Evolutionary conservation across 116 monocot species (phyloP).

Genomic region (Iris pallida): DNA sequence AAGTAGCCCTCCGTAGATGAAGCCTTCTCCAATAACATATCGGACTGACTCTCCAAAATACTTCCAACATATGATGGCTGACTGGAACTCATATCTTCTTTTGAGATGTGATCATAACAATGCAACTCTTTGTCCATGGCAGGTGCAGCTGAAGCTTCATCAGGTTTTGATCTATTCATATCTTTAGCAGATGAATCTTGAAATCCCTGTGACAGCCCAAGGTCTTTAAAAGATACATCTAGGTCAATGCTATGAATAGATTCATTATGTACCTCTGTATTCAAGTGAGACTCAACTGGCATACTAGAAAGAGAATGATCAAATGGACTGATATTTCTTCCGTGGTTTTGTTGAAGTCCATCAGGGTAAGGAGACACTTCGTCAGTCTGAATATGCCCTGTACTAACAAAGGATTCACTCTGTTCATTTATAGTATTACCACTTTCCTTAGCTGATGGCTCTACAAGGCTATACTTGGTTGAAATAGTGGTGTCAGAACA

Average conservation of each 20-base stretch:
- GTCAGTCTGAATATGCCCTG: no score
- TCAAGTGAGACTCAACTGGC: slow-evolving; percentile 8
- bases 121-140: background rate
- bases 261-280: background rate
- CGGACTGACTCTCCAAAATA: background rate
- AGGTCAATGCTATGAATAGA: background rate
- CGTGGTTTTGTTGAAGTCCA: background rate
- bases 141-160: background rate
- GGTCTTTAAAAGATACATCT: slow-evolving; percentile 2
- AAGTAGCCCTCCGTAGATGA: background rate
- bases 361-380: slow-evolving; percentile 1
- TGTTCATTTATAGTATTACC: no score
- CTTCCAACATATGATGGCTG: slow-evolving; percentile 3
- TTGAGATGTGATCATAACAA: background rate
- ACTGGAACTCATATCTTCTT: background rate
- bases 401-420: no score
- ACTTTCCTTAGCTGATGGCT: background rate
- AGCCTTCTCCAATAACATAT: background rate
- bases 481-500: background rate
- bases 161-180: slow-evolving; percentile 1
- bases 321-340: background rate
- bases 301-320: slow-evolving; percentile 1
- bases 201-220: slow-evolving; percentile 3
- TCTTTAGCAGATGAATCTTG: slow-evolving; percentile 9
- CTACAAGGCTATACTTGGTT: background rate